These are phyloP conservation scores for Yamadazyma sp. DNA, from an alignment of 805 yeast genomes.

Conservation along the genomic window DNA sequence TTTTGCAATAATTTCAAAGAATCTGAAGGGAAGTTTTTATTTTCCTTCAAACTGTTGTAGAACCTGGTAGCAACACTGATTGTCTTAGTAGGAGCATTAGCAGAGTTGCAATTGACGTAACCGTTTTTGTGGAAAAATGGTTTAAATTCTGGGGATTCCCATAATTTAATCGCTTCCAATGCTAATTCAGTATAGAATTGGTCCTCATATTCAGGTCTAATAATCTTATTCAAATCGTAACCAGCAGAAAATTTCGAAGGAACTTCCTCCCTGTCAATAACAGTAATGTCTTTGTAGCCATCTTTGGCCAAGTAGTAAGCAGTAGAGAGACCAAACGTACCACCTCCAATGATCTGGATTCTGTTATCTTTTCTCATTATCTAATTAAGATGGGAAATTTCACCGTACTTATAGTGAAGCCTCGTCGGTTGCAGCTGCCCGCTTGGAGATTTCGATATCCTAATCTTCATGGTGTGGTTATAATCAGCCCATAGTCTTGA, in stretches of 20 bases:
- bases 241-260: constrained; percentile 49
- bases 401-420: background rate
- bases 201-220: constrained; percentile 47
- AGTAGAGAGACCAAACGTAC: constrained; percentile 52
- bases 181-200: constrained; percentile 38
- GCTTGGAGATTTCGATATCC: too few relatives aligned
- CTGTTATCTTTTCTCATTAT: constrained; percentile 15
- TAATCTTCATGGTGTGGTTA: too few relatives aligned
- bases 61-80: constrained; percentile 30
- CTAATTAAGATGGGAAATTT: background rate
- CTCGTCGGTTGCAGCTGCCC: background rate
- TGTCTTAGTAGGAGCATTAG: constrained; percentile 27
- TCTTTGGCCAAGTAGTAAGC: constrained; percentile 39
- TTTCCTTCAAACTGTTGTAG: constrained; percentile 32
- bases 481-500: too few relatives aligned
- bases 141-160: constrained; percentile 33
- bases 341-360: constrained; percentile 50
- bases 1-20: constrained; percentile 20
- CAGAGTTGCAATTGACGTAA: constrained; percentile 41
- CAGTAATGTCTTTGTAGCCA: constrained; percentile 35
- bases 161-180: constrained; percentile 41
- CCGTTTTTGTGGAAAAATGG: constrained; percentile 16
- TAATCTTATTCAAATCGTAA: constrained; percentile 47
- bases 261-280: constrained; percentile 31
- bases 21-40: constrained; percentile 20